Evolutionary conservation across 495 filamentous ascomycete species (phyloP).

Genomic region (Tricharina praecox): DNA sequence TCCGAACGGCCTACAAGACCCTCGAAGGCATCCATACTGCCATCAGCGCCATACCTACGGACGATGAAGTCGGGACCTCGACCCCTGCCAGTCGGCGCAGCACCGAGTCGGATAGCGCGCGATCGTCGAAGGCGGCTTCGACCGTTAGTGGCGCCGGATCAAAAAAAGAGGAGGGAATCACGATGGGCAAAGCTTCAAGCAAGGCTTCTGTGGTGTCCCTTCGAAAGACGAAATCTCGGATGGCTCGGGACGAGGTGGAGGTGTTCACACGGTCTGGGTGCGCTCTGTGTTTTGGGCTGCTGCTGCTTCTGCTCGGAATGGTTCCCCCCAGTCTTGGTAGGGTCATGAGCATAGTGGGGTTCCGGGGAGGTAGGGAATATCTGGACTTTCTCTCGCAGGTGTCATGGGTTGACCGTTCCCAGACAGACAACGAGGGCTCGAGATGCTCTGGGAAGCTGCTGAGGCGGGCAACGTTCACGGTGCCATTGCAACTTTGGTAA

Average conservation of each 20-base stretch:
- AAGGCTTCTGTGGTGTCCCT: neutral
- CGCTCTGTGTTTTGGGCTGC: conserved; percentile 74
- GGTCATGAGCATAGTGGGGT: conserved; percentile 76
- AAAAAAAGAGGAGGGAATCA: too few relatives aligned
- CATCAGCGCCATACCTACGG: neutral
- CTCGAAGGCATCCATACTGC: conserved; percentile 47
- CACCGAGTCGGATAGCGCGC: neutral
- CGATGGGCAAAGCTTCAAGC: neutral
- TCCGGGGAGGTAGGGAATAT: conserved; percentile 41
- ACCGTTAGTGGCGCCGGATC: neutral
- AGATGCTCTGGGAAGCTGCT: conserved; percentile 83
- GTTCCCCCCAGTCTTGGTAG: conserved; percentile 76
- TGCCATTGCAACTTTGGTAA: conserved; percentile 63
- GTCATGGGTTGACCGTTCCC: neutral
- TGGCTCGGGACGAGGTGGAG: conserved; percentile 31
- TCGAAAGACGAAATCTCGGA: neutral
- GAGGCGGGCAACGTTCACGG: conserved; percentile 81
- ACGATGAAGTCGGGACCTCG: neutral
- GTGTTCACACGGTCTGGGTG: conserved; percentile 75
- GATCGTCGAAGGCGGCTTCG: neutral
- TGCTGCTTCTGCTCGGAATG: conserved; percentile 73
- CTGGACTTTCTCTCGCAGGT: neutral
- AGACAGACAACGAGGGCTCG: conserved; percentile 66
- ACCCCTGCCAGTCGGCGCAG: neutral
- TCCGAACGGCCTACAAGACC: conserved; percentile 76